Percentiles rank a stretch among this genome's conserved stretches.
These are phyloP conservation scores for Filosporella fistucella DNA, from an alignment of 495 filamentous ascomycete genomes.

Conservation along the genomic window DNA sequence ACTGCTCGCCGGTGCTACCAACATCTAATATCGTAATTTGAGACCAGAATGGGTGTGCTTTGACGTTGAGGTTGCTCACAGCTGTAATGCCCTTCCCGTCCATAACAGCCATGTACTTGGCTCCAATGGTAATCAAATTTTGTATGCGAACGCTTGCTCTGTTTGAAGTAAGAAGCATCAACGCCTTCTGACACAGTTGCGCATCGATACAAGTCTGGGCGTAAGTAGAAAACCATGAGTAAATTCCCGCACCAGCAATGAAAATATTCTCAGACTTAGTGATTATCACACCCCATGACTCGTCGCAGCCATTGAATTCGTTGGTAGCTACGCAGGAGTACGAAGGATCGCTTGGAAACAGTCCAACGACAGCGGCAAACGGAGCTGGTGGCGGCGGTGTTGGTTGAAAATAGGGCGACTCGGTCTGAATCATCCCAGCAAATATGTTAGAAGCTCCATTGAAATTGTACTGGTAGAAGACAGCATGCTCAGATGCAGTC, in stretches of 20 bases:
- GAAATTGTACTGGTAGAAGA: constrained; percentile 71
- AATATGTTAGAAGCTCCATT: constrained; percentile 57
- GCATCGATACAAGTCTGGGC: constrained; percentile 16
- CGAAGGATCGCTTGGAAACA: constrained; percentile 15
- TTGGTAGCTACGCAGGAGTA: constrained; percentile 26
- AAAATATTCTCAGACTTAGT: constrained; percentile 16
- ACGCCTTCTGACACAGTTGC: constrained; percentile 17
- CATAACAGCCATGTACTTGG: constrained; percentile 20
- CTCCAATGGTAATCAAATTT: constrained; percentile 21
- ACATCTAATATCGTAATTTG: constrained; percentile 24
- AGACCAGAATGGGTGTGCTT: constrained; percentile 42
- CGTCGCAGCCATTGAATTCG: constrained; percentile 16
- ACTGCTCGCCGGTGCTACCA: constrained; percentile 13
- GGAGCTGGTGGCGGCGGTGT: constrained; percentile 56
- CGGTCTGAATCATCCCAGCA: constrained; percentile 64
- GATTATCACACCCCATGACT: constrained; percentile 21
- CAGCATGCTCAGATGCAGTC: constrained; percentile 66
- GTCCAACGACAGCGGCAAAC: constrained; percentile 35
- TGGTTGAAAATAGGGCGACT: constrained; percentile 71
- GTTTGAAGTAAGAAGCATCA: constrained; percentile 10
- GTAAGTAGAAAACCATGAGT: constrained; percentile 23
- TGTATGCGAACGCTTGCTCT: constrained; percentile 10
- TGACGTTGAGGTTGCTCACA: constrained; percentile 24
- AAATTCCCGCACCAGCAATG: constrained; percentile 21
- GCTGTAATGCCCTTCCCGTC: constrained; percentile 21